Base-by-base conservation (phyloP, 345 rosid genomes). In the Iberis pinnata region DNA sequence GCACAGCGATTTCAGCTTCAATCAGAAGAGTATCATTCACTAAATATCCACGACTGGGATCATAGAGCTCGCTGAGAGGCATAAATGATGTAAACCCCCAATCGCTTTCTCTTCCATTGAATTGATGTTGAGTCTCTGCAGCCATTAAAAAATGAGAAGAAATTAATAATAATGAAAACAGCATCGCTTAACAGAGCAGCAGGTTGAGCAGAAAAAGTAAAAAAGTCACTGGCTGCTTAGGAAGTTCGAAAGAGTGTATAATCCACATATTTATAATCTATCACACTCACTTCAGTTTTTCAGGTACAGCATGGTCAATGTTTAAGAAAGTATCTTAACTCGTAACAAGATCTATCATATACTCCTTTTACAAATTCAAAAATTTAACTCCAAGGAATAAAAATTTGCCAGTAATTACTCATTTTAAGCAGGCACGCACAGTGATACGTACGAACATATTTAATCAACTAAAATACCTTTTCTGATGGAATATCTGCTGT, bases 41-140 rank as follows among this genome's bases (percentile, higher is more conserved):
- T 37, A 90, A 71, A 77, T 75, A 90, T 32, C 98, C 96, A 67
- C 86, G 78, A 49, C 67, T 56, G 57, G 89, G 95, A 73, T 90
- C 96, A 82, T 90, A 84, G 18, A 90, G 79, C 38, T 90, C 98
- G 25, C 89, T 66, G 20, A 87, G 95, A 32, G 96, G 87, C 95
- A 87, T 87, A 68, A 90, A 90, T 26, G 95, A 78, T 47, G 89
- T 82, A 60, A 87, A 87, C 19, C 98, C 98, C 95, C 96, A 90
- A 73, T 90, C 95, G 51, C 95, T 84, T 76, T 82, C 96, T 55
- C 95, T 74, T 31, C 89, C 84, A 70, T 79, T 87, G 73, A 90
- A 90, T 39, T 84, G 95, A 72, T 89, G 97, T 33, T 86, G 90
- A 7, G 96, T 87, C 59, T 89, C 97, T 90, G 80, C 64, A 62